These are phyloP conservation scores for Dactylellina sp. DNA, from an alignment of 2,329 filamentous ascomycete genomes.

Conservation along the genomic window DNA sequence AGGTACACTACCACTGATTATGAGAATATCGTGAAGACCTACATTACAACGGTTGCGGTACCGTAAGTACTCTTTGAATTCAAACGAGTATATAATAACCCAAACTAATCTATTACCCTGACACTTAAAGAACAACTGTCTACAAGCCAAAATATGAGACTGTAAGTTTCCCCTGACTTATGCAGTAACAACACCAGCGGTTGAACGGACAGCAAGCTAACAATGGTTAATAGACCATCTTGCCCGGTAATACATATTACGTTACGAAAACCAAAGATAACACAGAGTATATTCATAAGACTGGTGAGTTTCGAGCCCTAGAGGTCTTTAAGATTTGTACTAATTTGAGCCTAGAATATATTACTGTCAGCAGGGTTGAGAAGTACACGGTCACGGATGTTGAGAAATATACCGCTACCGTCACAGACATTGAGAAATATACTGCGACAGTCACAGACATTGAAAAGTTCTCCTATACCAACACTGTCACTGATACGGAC, in stretches of 20 bases:
- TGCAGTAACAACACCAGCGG: background rate
- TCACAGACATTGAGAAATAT: slow-evolving; percentile 25
- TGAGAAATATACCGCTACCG: slow-evolving; percentile 20
- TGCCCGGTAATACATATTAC: slow-evolving; percentile 38
- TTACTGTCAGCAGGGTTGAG: slow-evolving; percentile 32
- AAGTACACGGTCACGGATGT: slow-evolving; percentile 9
- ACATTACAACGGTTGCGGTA: slow-evolving; percentile 27
- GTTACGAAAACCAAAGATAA: slow-evolving; percentile 32
- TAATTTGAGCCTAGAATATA: slow-evolving; percentile 13
- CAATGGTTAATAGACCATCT: slow-evolving; percentile 16
- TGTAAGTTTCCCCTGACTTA: background rate
- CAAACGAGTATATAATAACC: no score
- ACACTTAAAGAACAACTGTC: slow-evolving; percentile 31
- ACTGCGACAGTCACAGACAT: slow-evolving; percentile 21
- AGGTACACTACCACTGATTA: slow-evolving; percentile 31
- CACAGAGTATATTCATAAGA: slow-evolving; percentile 50
- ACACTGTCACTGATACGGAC: slow-evolving; percentile 37
- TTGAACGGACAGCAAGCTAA: background rate
- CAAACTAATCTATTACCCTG: no score
- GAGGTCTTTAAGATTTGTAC: background rate
- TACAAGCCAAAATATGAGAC: slow-evolving; percentile 37
- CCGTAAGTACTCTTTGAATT: slow-evolving; percentile 24
- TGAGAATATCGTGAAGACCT: slow-evolving; percentile 38
- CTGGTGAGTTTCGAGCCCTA: background rate
- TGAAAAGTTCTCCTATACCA: slow-evolving; percentile 32